A percentile compares a stretch with the other conserved stretches of the same genome.
phyloP scores from a whole-genome alignment of 2,329 filamentous ascomycete species.

The Gaeumannomyces sp. region DNA sequence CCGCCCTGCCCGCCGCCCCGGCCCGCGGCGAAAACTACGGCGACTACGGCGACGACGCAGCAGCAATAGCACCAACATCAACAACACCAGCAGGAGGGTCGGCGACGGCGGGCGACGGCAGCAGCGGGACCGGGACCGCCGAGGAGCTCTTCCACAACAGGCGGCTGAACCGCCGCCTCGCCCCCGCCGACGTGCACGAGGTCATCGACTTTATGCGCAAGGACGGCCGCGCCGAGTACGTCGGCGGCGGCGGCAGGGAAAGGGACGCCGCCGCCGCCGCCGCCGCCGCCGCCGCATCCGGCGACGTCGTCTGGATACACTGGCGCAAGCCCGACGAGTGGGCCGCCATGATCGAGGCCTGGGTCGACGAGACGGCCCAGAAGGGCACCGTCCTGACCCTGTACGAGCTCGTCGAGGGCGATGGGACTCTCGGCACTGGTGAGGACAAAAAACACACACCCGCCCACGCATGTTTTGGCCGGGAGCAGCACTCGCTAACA shows the following conservation, averaged over 20 bases:
- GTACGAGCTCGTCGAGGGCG: conserved; percentile 87
- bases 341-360: conserved; percentile 70
- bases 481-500: background rate
- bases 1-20: conserved; percentile 36
- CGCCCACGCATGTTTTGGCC: no score
- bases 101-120: background rate
- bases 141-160: conserved; percentile 53
- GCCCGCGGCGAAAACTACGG: conserved; percentile 17
- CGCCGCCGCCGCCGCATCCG: conserved; percentile 31
- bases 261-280: conserved; percentile 25
- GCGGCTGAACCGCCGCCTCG: conserved; percentile 44
- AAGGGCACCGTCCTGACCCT: conserved; percentile 84
- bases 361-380: conserved; percentile 84
- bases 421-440: conserved; percentile 66
- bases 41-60: background rate
- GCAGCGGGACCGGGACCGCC: conserved; percentile 8
- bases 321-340: conserved; percentile 89
- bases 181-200: conserved; percentile 46
- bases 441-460: conserved; percentile 10
- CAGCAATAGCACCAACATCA: conserved; percentile 18
- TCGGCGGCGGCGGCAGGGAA: conserved; percentile 29
- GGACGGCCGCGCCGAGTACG: conserved; percentile 62
- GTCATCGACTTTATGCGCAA: conserved; percentile 53
- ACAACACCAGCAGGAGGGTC: background rate
- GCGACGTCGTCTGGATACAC: conserved; percentile 64